Evolutionary conservation across 2,329 filamentous ascomycete genomes (phyloP).

Genomic region (Coniosporium tulheliwenetii): DNA sequence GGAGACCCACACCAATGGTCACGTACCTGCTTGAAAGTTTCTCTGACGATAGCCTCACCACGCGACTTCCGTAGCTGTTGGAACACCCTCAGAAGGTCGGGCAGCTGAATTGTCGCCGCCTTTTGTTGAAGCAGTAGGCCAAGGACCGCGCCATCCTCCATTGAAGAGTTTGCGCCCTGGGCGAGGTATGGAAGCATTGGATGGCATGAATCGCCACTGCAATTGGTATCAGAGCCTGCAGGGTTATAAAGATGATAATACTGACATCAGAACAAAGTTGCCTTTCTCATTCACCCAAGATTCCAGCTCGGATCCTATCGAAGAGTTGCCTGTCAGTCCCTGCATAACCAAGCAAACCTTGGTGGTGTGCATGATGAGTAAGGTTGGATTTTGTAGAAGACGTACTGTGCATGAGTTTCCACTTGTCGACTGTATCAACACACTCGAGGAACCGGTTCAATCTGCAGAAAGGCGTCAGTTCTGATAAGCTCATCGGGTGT

Average conservation of each 20-base stretch:
- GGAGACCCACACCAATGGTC: not conserved
- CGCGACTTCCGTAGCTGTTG: conserved; percentile 30
- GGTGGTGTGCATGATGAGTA: not conserved
- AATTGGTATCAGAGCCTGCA: conserved; percentile 4
- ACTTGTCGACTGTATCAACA: conserved; percentile 48
- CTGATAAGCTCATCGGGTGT: conserved; percentile 12
- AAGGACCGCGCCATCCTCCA: conserved; percentile 54
- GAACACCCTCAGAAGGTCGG: conserved; percentile 26
- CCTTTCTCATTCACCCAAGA: conserved; percentile 38
- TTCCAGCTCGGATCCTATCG: conserved; percentile 30
- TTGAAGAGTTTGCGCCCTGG: conserved; percentile 50
- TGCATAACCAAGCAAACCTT: not conserved
- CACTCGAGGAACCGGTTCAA: conserved; percentile 28
- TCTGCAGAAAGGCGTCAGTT: conserved; percentile 2
- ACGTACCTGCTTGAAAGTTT: conserved; percentile 38
- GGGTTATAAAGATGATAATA: conserved; percentile 4
- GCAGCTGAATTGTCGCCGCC: conserved; percentile 11
- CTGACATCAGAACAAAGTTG: conserved; percentile 30
- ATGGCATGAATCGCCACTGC: conserved; percentile 44
- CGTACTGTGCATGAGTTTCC: conserved; percentile 45
- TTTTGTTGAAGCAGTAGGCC: conserved; percentile 33
- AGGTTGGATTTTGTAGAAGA: not conserved
- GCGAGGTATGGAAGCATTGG: conserved; percentile 49
- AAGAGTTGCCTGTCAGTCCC: too few species aligned
- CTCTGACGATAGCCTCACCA: conserved; percentile 40